These are phyloP conservation scores for Datura wrightii DNA, from an alignment of 257 asterid species.

Conservation along the genomic window DNA sequence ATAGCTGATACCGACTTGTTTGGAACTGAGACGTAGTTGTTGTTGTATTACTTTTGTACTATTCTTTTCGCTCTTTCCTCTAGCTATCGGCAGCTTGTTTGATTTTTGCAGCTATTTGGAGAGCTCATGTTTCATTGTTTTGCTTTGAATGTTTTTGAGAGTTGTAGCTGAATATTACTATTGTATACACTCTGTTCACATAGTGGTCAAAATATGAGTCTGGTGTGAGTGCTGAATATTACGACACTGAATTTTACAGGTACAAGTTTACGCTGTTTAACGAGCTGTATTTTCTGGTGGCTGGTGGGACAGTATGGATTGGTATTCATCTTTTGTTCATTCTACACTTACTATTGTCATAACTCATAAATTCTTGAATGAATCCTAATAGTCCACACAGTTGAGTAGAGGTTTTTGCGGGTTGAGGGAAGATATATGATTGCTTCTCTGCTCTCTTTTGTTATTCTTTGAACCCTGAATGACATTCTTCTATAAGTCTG, in stretches of 20 bases:
- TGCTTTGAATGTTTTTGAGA: constrained; percentile 1
- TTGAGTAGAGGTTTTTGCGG: neutral
- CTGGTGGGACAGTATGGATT: constrained; percentile 99
- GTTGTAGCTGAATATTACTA: neutral
- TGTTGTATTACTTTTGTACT: neutral
- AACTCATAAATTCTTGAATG: constrained; percentile 2
- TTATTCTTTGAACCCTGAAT: constrained; percentile 10
- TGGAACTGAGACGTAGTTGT: neutral
- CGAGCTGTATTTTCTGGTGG: constrained; percentile 95
- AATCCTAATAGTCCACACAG: neutral
- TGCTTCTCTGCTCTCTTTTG: constrained; percentile 10
- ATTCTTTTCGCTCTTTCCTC: constrained; percentile 7
- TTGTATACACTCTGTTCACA: neutral
- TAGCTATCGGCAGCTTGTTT: neutral
- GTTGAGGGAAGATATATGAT: neutral
- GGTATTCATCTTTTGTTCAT: constrained; percentile 55
- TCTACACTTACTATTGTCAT: constrained; percentile 31
- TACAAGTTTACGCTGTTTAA: constrained; percentile 94
- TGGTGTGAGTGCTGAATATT: neutral
- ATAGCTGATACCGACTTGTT: too few relatives aligned
- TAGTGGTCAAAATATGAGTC: neutral
- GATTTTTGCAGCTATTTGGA: neutral
- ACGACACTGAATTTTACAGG: constrained; percentile 58
- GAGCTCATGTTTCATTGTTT: neutral
- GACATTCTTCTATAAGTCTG: neutral